Conservation (phyloP, 2,329 filamentous ascomycete species). For the Ophidiomyces ophidiicola region DNA sequence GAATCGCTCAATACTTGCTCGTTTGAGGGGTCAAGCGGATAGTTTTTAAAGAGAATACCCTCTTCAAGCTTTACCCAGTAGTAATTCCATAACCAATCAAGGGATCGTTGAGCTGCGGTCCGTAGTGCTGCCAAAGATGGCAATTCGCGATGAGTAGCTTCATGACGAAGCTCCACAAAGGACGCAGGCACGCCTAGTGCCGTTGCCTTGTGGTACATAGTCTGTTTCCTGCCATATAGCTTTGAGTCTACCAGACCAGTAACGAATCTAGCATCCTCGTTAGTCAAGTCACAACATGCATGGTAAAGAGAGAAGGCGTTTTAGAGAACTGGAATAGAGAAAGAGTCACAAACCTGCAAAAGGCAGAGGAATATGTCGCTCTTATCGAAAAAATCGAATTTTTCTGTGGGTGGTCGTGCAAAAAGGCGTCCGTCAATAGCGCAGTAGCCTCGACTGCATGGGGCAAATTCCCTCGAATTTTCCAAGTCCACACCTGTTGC, state of each 20-base stretch:
- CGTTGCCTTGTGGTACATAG: conserved; percentile 35
- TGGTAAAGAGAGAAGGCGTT: not conserved
- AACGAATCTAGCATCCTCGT: conserved; percentile 28
- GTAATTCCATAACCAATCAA: conserved; percentile 78
- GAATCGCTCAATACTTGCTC: not conserved
- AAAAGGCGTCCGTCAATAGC: conserved; percentile 35
- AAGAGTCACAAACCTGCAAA: conserved; percentile 30
- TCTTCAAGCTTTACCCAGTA: conserved; percentile 57
- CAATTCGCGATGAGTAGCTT: conserved; percentile 79
- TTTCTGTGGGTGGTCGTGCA: conserved; percentile 31
- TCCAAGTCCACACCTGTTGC: conserved; percentile 34
- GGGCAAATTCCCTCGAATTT: conserved; percentile 34
- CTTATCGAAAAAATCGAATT: conserved; percentile 36
- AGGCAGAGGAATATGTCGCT: conserved; percentile 35
- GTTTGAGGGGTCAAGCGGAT: not conserved
- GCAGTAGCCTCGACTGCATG: conserved; percentile 37
- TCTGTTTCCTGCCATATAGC: conserved; percentile 30
- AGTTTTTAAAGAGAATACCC: not conserved
- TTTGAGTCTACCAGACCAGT: conserved; percentile 36
- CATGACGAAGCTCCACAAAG: conserved; percentile 81
- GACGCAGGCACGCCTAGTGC: conserved; percentile 43
- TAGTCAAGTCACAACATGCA: not conserved
- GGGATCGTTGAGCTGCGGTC: conserved; percentile 53
- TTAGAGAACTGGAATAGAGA: conserved; percentile 1
- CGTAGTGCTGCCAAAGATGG: conserved; percentile 64